Conservation (phyloP, 73 alveolate species). For the Paramecium tetraurelia region DNA sequence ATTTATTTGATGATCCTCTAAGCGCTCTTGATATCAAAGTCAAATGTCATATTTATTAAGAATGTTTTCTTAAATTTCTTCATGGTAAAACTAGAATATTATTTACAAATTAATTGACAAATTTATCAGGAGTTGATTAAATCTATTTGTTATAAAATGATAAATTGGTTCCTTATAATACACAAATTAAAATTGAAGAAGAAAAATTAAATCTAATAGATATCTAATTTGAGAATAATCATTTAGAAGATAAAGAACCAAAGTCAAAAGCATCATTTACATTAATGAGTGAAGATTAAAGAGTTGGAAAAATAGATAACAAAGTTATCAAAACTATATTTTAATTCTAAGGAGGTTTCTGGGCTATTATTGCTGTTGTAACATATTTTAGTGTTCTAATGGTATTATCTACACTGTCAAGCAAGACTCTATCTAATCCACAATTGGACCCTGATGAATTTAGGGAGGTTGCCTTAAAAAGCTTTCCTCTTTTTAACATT, state of each 20-base stretch:
- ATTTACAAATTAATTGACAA: not conserved
- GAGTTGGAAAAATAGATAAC: not conserved
- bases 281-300: not conserved
- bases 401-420: not conserved
- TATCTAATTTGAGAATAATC: not conserved
- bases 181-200: not conserved
- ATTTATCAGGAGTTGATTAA: not conserved
- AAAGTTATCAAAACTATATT: not conserved
- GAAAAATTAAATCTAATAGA: not conserved
- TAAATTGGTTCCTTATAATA: not conserved
- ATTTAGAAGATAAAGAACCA: not conserved
- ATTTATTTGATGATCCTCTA: slow-evolving; percentile 75
- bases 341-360: not conserved
- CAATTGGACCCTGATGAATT: not conserved
- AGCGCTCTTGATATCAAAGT: slow-evolving; percentile 52
- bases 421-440: not conserved
- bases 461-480: not conserved
- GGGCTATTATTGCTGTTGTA: not conserved
- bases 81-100: slow-evolving; percentile 41
- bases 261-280: not conserved
- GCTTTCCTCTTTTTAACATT: not conserved
- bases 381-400: not conserved
- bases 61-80: slow-evolving; percentile 21
- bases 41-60: not conserved
- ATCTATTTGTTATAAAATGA: slow-evolving; percentile 13